Percentiles rank a stretch among this genome's conserved stretches.
These are phyloP conservation scores for Cladorrhinum sp. DNA, from an alignment of 2,329 filamentous ascomycete genomes.

Conservation along the genomic window DNA sequence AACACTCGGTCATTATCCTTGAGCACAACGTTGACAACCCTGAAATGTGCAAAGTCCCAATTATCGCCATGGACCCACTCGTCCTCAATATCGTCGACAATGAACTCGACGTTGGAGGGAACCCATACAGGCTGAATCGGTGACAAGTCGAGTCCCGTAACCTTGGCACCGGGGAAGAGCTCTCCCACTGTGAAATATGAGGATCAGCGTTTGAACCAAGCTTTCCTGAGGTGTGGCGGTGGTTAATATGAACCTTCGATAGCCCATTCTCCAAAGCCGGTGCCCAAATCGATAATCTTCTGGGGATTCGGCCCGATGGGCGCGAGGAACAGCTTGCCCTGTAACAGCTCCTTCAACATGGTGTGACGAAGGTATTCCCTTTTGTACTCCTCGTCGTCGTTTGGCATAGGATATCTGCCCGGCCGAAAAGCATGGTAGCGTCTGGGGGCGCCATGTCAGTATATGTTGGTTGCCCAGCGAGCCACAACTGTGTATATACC, in stretches of 20 bases:
- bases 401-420: constrained; percentile 50
- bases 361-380: constrained; percentile 49
- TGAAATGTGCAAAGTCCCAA: constrained; percentile 60
- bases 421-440: constrained; percentile 48
- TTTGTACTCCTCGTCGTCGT: constrained; percentile 49
- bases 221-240: neutral
- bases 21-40: constrained; percentile 53
- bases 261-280: constrained; percentile 55
- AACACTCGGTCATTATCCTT: constrained; percentile 36
- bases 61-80: constrained; percentile 54
- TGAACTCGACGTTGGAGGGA: constrained; percentile 54
- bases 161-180: constrained; percentile 42
- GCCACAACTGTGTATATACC: constrained; percentile 14
- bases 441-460: constrained; percentile 29
- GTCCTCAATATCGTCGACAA: constrained; percentile 55
- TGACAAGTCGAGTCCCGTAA: constrained; percentile 46
- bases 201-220: neutral
- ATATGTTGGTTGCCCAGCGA: neutral
- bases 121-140: constrained; percentile 43
- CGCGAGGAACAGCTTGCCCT: constrained; percentile 41
- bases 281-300: constrained; percentile 50
- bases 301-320: constrained; percentile 45
- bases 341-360: constrained; percentile 46
- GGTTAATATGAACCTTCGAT: constrained; percentile 42
- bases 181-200: constrained; percentile 41